Evolutionary conservation across 768 basidiomycete genomes (phyloP), one percentile per base, ranked within the genome.

Genomic region (Crepidotus variabilis): DNA sequence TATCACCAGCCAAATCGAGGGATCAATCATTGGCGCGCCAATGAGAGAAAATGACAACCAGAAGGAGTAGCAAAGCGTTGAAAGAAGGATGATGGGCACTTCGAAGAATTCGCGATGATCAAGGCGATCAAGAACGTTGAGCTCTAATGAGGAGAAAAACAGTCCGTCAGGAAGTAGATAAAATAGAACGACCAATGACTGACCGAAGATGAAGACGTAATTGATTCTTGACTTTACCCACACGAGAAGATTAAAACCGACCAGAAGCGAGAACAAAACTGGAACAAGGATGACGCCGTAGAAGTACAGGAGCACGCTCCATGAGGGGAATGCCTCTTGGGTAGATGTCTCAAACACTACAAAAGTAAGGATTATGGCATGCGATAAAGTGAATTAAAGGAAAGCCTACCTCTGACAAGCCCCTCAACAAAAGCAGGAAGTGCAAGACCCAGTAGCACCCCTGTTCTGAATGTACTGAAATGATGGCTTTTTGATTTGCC

Each of bases 131-230:
- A 85, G 78, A 18, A 84, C 65, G 59, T 92, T 82, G 52, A 94
- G 67, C 67, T 90, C 91, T 87, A 60, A 20, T 58, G 23, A 39
- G 33, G 11, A 11, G 3, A 28, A 8, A 28, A 28, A 8, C 28
- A 11, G 39, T 43, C 5, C 13, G 39, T 16, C 39, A 20, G 39
- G 18, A 16, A 43, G 4, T 3, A 63, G 32, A 61, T 59, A 57
- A 52, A 64, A 23, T 46, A n/a, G 47, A 13, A 43, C 3, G 39
- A 3, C 14, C 2, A 5, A 20, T 43, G 24, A 64, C 80, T 35
- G 55, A 89, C 89, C 89, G 64, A 95, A 91, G 33, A 95, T 91
- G 67, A 98, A 95, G n/a, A 86, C 80, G 63, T 95, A 96, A 67
- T 98, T 98, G 63, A 99, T 93, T 45, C 89, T 78, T 3, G 85